Base-by-base conservation (phyloP, 2,329 filamentous ascomycete species). In the Exophiala oligosperma region DNA sequence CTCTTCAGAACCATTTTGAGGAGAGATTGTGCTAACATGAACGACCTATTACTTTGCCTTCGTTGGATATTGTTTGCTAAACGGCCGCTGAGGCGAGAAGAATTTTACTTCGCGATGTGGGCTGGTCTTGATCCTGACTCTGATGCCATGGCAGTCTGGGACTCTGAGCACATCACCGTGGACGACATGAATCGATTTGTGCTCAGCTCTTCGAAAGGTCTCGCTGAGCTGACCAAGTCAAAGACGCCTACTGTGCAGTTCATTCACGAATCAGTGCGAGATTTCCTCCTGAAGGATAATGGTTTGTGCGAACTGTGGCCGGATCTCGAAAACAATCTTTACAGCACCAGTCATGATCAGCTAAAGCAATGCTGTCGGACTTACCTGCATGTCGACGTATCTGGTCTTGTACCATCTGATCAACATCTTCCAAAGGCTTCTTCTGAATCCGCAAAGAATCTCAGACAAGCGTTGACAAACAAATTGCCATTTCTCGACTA, bases 1-100 rank as follows among this genome's bases (percentile, higher is more conserved):
- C 64, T 87, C 0, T 86, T 87, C 58, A 72, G 70, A 2, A 70
- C 81, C 14, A 80, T 86, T 0, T 55, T 86, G 1, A 74, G 57
- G 0, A 73, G 81, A 14, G 82, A 87, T 52, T 17, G 54, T 0
- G 38, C 71, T 0, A 73, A 82, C 4, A 68, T 70, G 48, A 69
- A 77, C 0, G 69, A 74, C 0, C 61, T 85, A 0, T 59, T 86
- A 0, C 49, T 61, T 7, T 54, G 49, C 24, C 48, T 63, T 4
- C 60, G 61, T 44, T 63, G 57, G 60, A 47, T 63, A 14, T 32
- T 63, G 6, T 65, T 59, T 44, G 56, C 63, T 17, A 28, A 67
- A 6, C 61, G 69, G 0, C 79, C 82, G 0, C 56, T 85, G 0
- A 70, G 46, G 0, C 76, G 70, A 0, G 62, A 73, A 0, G 57